Base-by-base conservation (phyloP, 2,329 filamentous ascomycete genomes). In the Chalaropsis thielavioides region DNA sequence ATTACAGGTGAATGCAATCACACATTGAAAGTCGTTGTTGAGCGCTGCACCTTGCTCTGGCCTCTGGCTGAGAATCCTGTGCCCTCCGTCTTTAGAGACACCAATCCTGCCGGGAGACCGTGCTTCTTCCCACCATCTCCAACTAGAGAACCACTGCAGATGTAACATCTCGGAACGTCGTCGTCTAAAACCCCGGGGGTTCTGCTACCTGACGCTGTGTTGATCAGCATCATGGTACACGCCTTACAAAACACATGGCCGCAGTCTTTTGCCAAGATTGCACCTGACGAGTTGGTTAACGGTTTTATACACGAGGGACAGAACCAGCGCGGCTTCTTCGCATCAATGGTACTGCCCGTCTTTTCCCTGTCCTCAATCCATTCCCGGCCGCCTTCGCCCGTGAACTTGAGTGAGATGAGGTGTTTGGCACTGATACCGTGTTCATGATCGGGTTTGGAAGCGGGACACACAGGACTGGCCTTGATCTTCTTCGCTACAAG, bases 51-150 rank as follows among this genome's bases (percentile, higher is more conserved):
- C 70, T 89, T 83, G 71, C 88, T 95, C 62, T 83, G 82, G 2
- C 94, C 92, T n/a, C 87, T 86, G 3, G 90, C 88, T 3, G 92
- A 92, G 74, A 96, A 97, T 0, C 92, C 92, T 0, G 92, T 97
- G 0, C 92, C 92, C 70, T 96, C 92, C 43, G 87, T 89, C 69
- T 83, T 85, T 61, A 97, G 81, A 71, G 88, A 84, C 2, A 96
- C 86, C 41, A 96, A 72, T 0, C 92, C 92, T 0, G 86, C 83
- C 67, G 80, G 83, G 43, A 63, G 51, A 69, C 69, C 72, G 70
- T 80, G 74, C 63, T 76, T 75, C 59, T 75, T 74, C 38, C 76
- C 77, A 6, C 49, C 54, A 17, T 61, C 22, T 10, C 43, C 85
- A n/a, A 96, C 75, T 71, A 91, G 85, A 46, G 54, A 58, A 17